phyloP scores from a whole-genome alignment of 83 land plant species.

The Diphasiastrum complanatum region DNA sequence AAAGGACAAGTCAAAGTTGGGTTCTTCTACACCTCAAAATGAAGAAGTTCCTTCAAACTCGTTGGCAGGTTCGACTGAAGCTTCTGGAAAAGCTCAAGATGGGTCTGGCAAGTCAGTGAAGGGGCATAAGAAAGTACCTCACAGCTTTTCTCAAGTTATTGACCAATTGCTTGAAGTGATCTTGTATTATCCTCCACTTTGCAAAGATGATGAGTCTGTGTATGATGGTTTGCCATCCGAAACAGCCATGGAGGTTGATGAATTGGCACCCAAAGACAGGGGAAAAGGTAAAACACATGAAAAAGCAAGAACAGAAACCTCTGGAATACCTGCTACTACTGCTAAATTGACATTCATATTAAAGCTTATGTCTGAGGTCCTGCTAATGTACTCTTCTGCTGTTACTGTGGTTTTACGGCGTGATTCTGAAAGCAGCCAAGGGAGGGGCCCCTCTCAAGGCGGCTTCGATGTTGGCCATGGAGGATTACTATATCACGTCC shows the following conservation, averaged over 20 bases:
- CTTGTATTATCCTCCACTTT: constrained; percentile 49
- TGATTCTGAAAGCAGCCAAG: constrained; percentile 74
- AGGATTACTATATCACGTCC: constrained; percentile 79
- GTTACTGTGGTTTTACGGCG: constrained; percentile 71
- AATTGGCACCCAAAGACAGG: constrained; percentile 48
- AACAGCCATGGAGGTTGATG: constrained; percentile 91
- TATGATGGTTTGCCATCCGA: constrained; percentile 12
- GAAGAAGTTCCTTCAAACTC: constrained; percentile 25
- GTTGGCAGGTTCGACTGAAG: constrained; percentile 18
- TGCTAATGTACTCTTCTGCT: constrained; percentile 77
- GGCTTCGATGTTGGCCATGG: constrained; percentile 38
- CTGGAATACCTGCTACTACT: constrained; percentile 45
- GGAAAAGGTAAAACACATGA: constrained; percentile 68
- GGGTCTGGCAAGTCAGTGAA: constrained; percentile 38
- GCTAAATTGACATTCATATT: constrained; percentile 85
- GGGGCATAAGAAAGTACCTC: constrained; percentile 69
- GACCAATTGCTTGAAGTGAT: constrained; percentile 81
- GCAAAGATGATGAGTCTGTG: constrained; percentile 32
- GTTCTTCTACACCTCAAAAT: constrained; percentile 24
- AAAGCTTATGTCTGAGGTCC: constrained; percentile 72
- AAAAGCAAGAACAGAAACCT: constrained; percentile 33
- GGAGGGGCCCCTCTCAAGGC: constrained; percentile 36
- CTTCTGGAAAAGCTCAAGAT: constrained; percentile 49
- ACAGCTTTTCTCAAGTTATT: constrained; percentile 73
- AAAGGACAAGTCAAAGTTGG: constrained; percentile 49